phyloP scores from a whole-genome alignment of 2,329 filamentous ascomycete species.

The Dothistroma septosporum region DNA sequence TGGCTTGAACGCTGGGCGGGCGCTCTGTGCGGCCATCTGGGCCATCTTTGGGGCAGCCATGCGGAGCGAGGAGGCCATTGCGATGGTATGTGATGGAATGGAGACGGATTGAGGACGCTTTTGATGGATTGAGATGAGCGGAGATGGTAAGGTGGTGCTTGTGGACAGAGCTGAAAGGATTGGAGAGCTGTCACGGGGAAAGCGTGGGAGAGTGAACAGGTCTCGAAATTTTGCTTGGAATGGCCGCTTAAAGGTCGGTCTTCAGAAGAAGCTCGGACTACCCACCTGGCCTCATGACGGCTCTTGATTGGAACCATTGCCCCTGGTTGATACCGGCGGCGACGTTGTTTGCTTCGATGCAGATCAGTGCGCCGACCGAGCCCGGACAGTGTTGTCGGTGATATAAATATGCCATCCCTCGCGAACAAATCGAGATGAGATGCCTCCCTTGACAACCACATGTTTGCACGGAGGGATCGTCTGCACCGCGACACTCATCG shows the following conservation, averaged over 20 bases:
- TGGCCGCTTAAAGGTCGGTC: slow-evolving; percentile 26
- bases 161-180: slow-evolving; percentile 21
- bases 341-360: slow-evolving; percentile 15
- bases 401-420: slow-evolving; percentile 21
- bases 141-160: slow-evolving; percentile 24
- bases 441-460: not conserved
- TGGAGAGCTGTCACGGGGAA: slow-evolving; percentile 29
- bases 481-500: not conserved
- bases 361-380: slow-evolving; percentile 16
- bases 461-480: not conserved
- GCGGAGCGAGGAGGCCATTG: slow-evolving; percentile 71
- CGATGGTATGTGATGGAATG: slow-evolving; percentile 50
- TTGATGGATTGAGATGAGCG: slow-evolving; percentile 26
- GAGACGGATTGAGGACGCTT: slow-evolving; percentile 18
- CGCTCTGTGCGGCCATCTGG: slow-evolving; percentile 62
- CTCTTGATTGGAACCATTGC: slow-evolving; percentile 21
- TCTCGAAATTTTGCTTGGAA: slow-evolving; percentile 26
- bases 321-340: slow-evolving; percentile 15
- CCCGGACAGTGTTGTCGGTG: slow-evolving; percentile 10
- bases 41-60: slow-evolving; percentile 74
- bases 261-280: slow-evolving; percentile 20
- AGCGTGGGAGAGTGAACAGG: slow-evolving; percentile 24
- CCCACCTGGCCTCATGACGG: slow-evolving; percentile 15
- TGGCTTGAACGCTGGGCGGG: slow-evolving; percentile 59
- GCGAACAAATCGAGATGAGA: not conserved